A percentile compares a stretch with the other conserved stretches of the same genome.
phyloP scores from a whole-genome alignment of 148 eudicot species.

The Rhododendron williamsianum region DNA sequence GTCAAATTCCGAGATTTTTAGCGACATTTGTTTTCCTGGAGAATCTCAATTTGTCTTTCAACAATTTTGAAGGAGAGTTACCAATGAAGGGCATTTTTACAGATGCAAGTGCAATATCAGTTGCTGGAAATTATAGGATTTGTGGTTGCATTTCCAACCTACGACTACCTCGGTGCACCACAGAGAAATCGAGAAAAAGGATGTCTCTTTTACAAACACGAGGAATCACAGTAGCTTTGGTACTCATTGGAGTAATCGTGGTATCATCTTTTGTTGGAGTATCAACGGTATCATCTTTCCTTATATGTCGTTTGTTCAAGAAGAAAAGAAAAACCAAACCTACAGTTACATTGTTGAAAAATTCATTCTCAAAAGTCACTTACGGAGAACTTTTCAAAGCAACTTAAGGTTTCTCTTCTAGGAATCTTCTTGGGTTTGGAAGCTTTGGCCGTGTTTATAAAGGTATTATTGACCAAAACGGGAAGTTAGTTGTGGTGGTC shows the following conservation, averaged over 20 bases:
- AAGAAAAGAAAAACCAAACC: background rate
- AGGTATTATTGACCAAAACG: background rate
- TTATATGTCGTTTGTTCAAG: background rate
- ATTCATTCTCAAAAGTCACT: background rate
- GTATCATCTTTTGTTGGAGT: too few relatives aligned
- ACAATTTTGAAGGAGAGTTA: too few relatives aligned
- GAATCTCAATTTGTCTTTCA: too few relatives aligned
- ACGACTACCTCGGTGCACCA: background rate
- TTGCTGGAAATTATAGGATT: slow-evolving; percentile 3
- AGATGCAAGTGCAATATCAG: background rate
- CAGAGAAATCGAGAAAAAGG: background rate
- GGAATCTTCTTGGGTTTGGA: background rate
- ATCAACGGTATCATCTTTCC: too few relatives aligned
- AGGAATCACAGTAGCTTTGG: too few relatives aligned
- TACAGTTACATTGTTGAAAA: background rate
- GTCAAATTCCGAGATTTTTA: background rate
- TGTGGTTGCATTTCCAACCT: slow-evolving; percentile 12
- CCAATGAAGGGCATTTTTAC: too few relatives aligned
- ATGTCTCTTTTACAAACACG: background rate
- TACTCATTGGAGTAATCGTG: background rate
- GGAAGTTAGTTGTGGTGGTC: background rate
- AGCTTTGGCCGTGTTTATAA: background rate
- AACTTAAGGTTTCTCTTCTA: background rate
- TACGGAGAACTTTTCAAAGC: background rate
- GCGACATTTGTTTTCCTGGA: accelerated